A percentile compares a stretch with the other conserved stretches of the same genome.
phyloP scores from a whole-genome alignment of 768 basidiomycete species.

The Leccinum sublutescens region DNA sequence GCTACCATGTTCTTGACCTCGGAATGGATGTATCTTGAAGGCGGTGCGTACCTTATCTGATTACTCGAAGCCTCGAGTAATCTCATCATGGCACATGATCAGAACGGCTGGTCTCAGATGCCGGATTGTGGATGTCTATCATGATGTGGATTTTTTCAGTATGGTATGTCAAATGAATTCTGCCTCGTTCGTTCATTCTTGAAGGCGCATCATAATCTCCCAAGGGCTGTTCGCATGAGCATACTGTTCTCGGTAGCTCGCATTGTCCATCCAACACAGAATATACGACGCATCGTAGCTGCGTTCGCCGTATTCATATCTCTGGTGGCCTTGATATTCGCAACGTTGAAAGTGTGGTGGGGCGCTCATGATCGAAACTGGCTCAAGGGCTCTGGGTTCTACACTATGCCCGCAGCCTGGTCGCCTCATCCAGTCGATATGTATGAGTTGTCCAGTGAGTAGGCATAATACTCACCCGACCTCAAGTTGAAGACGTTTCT shows the following conservation, averaged over 20 bases:
- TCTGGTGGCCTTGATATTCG: constrained; percentile 6
- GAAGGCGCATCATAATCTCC: not conserved
- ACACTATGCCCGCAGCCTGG: not conserved
- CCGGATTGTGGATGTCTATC: constrained; percentile 17
- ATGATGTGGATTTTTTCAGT: constrained; percentile 4
- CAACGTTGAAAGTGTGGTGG: constrained; percentile 8
- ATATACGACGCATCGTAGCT: constrained; percentile 8
- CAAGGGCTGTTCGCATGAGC: constrained; percentile 25
- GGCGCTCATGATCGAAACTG: not conserved
- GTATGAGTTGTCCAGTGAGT: constrained; percentile 20
- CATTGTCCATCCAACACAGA: constrained; percentile 13
- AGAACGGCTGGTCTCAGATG: constrained; percentile 6
- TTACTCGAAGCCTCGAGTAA: not conserved
- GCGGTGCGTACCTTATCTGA: constrained; percentile 12
- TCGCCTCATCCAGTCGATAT: constrained; percentile 7
- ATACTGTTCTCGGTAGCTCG: constrained; percentile 22
- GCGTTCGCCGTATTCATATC: constrained; percentile 9
- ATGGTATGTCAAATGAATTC: constrained; percentile 14
- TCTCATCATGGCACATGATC: not conserved
- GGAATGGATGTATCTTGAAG: constrained; percentile 16
- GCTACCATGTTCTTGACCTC: constrained; percentile 5
- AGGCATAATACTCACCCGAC: not conserved
- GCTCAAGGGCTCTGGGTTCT: not conserved
- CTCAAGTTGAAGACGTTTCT: not conserved
- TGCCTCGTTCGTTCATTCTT: not conserved